A percentile compares a stretch with the other conserved stretches of the same genome.
These are phyloP conservation scores for Linaria vulgaris DNA, from an alignment of 257 asterid genomes.

Conservation along the genomic window DNA sequence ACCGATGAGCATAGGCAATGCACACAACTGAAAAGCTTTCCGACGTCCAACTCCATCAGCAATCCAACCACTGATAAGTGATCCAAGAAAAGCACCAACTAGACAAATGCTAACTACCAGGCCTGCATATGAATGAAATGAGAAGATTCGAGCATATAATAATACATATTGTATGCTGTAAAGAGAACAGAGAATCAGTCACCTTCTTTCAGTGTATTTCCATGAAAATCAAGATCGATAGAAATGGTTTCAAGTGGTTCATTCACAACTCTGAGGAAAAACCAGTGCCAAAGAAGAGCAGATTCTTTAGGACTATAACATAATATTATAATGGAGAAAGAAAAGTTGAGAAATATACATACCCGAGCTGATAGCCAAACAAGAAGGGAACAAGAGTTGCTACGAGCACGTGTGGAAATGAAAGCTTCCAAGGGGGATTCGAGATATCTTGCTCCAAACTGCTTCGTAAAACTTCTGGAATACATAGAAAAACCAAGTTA, in stretches of 20 bases:
- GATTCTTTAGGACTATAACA: no score
- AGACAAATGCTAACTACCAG: conserved; percentile 82
- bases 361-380: conserved; percentile 98
- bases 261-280: conserved; percentile 69
- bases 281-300: background rate
- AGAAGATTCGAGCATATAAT: conserved; percentile 19
- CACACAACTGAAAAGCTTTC: conserved; percentile 82
- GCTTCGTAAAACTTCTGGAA: conserved; percentile 48
- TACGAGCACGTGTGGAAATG: conserved; percentile 79
- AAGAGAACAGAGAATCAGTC: conserved; percentile 10
- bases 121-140: conserved; percentile 44
- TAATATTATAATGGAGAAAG: background rate
- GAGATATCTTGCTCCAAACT: conserved; percentile 44
- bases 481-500: conserved; percentile 6
- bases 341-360: conserved; percentile 33
- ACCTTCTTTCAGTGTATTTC: conserved; percentile 82
- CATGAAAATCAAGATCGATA: conserved; percentile 79
- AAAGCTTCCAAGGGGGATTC: conserved; percentile 82
- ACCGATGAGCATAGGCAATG: conserved; percentile 82
- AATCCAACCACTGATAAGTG: conserved; percentile 77
- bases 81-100: conserved; percentile 90
- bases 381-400: conserved; percentile 78
- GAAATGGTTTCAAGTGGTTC: conserved; percentile 94
- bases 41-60: conserved; percentile 91
- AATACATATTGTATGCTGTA: background rate